phyloP scores from a whole-genome alignment of 805 yeast species.

The Yamadazyma scolyti region DNA sequence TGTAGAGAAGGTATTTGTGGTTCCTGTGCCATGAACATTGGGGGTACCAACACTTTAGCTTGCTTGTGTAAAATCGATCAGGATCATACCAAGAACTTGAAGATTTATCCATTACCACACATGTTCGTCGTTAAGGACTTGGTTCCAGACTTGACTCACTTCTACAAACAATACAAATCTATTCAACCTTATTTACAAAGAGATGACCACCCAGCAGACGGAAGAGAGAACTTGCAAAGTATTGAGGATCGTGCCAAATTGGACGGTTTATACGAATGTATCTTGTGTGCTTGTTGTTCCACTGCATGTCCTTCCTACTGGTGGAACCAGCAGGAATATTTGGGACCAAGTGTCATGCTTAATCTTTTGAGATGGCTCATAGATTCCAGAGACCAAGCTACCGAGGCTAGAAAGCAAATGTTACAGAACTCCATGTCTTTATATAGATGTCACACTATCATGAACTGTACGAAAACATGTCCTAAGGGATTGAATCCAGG shows the following conservation, averaged over 20 bases:
- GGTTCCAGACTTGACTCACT: conserved; percentile 96
- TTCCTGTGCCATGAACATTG: conserved; percentile 99
- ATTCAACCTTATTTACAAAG: conserved; percentile 96
- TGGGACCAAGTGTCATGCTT: conserved; percentile 98
- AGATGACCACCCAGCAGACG: conserved; percentile 74
- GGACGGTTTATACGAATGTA: conserved; percentile 97
- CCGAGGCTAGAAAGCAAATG: conserved; percentile 75
- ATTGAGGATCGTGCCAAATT: conserved; percentile 91
- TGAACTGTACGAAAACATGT: conserved; percentile 98
- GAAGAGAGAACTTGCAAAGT: conserved; percentile 88
- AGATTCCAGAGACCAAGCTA: conserved; percentile 94
- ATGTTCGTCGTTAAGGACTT: conserved; percentile 96
- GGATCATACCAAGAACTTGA: conserved; percentile 67
- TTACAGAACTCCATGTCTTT: conserved; percentile 95
- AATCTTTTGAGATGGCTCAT: conserved; percentile 99
- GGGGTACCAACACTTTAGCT: conserved; percentile 95
- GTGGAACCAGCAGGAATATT: conserved; percentile 99
- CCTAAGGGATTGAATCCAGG: conserved; percentile 99
- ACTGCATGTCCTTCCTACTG: conserved; percentile 99
- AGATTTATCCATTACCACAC: conserved; percentile 96
- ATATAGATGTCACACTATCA: conserved; percentile 98
- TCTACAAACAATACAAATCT: conserved; percentile 97
- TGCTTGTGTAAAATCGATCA: conserved; percentile 92
- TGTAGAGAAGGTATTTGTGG: conserved; percentile 99
- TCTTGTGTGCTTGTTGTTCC: conserved; percentile 97